Percentiles rank a stretch among this genome's conserved stretches.
Evolutionary conservation across 2,329 filamentous ascomycete genomes (phyloP).

Genomic region (Cryphonectria naterciae): DNA sequence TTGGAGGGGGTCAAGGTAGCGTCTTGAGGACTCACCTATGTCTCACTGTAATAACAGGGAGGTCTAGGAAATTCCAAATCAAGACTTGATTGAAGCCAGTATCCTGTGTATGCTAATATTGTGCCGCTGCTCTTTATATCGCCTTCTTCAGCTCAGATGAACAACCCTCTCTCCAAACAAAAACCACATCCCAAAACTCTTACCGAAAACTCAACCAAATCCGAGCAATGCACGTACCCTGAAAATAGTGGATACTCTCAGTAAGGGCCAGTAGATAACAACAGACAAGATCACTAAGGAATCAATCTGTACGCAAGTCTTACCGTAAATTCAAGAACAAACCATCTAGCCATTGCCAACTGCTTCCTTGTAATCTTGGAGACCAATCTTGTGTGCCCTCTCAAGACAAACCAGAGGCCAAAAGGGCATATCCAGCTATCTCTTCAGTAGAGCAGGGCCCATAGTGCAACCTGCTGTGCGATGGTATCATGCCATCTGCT

Average conservation of each 20-base stretch:
- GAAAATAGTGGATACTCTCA: neutral
- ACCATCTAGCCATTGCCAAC: neutral
- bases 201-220: neutral
- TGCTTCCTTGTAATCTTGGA: neutral
- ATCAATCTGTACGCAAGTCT: neutral
- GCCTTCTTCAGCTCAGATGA: neutral
- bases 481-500: slow-evolving; percentile 4
- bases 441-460: slow-evolving; percentile 14
- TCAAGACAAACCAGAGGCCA: neutral
- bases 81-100: too few relatives aligned
- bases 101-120: too few relatives aligned
- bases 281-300: neutral
- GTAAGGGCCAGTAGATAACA: neutral
- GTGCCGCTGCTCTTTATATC: too few relatives aligned
- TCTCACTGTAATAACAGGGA: neutral
- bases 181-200: neutral
- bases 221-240: neutral
- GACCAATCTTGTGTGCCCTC: neutral
- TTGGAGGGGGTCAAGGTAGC: too few relatives aligned
- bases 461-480: slow-evolving; percentile 13
- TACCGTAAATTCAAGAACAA: neutral
- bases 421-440: neutral
- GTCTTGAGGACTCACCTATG: neutral
- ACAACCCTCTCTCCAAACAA: neutral
- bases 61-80: too few relatives aligned